Percentiles rank a stretch among this genome's conserved stretches.
phyloP scores from a whole-genome alignment of 2,329 filamentous ascomycete genomes.

The Calonectria hawksworthii region DNA sequence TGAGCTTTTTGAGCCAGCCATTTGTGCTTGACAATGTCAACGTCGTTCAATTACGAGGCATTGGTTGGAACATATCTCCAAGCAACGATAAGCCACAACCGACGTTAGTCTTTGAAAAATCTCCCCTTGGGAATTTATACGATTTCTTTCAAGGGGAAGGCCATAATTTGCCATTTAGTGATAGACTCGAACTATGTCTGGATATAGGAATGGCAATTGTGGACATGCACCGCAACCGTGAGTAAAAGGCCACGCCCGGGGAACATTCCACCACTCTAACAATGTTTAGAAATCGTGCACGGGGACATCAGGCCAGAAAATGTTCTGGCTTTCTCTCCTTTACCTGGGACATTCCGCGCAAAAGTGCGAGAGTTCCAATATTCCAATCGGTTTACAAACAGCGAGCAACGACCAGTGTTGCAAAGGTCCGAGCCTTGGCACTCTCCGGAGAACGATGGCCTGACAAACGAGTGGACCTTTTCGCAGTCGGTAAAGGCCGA shows the following conservation, averaged over 20 bases:
- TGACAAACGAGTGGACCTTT: neutral
- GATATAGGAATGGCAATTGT: neutral
- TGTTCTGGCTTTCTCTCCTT: neutral
- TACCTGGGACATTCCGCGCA: neutral
- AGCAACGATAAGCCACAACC: neutral
- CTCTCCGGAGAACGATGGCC: neutral
- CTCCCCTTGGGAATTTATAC: neutral
- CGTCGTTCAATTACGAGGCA: neutral
- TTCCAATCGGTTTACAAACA: neutral
- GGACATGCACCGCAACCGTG: slow-evolving; percentile 2
- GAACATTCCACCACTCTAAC: too few species aligned
- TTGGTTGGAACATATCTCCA: neutral
- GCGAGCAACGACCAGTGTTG: neutral
- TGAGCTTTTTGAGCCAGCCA: neutral
- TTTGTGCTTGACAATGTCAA: neutral
- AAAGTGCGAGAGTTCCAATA: neutral
- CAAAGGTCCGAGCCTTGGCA: neutral
- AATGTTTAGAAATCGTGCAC: neutral
- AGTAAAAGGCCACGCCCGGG: neutral
- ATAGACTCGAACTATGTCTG: neutral
- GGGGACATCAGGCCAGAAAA: neutral
- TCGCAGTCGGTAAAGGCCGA: neutral
- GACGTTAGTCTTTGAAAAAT: neutral
- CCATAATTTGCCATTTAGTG: neutral
- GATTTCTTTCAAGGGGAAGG: neutral